Evolutionary conservation across 192 early-diverging fungal species (phyloP), one percentile per base, ranked within the genome.

Genomic region (Phlyctochytrium bullatum): DNA sequence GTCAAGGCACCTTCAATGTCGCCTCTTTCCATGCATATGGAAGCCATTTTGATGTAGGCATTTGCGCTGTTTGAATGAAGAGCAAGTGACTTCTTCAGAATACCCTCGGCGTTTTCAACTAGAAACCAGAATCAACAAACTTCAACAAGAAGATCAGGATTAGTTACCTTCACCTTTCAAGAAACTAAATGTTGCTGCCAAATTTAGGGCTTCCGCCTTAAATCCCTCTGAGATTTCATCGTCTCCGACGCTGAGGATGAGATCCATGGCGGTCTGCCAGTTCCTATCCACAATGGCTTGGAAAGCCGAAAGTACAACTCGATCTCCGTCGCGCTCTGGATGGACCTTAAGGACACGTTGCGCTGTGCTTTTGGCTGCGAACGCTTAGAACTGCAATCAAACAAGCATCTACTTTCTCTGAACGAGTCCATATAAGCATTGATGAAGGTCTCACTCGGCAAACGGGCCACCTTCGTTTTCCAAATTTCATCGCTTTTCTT

Each of bases 361-460:
- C n/a, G 72, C 69, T 27, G 54, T 61, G 4, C 23, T 56, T 12
- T 52, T 69, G 16, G 72, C 59, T 40, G 1, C n/a, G 0, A 47
- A 66, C 36, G 29, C 16, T 65, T 14, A 31, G 61, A 76, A 12
- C 34, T 34, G 29, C 6, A 16, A 31, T 12, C 74, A 74, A 66
- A 34, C 73, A 62, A 52, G 73, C 35, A 56, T 75, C 36, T 78
- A 1, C 73, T 83, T 52, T 79, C 76, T 28, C 87, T 78, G 82
- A 96, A 98, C 14, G 96, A 94, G 71, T 98, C 95, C 72, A 99
- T 84, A 75, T 96, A 99, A 2, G 93, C 93, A 32, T 81, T 82
- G 71, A 70, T 91, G 73, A 96, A 98, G 34, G 93, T 93, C 72
- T 84, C 81, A 3, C 92, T 95, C n/a, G 96, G 97, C 57, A 99